A percentile compares a stretch with the other conserved stretches of the same genome.
Conservation (phyloP, 768 basidiomycete species). For the Tremella fuciformis region DNA sequence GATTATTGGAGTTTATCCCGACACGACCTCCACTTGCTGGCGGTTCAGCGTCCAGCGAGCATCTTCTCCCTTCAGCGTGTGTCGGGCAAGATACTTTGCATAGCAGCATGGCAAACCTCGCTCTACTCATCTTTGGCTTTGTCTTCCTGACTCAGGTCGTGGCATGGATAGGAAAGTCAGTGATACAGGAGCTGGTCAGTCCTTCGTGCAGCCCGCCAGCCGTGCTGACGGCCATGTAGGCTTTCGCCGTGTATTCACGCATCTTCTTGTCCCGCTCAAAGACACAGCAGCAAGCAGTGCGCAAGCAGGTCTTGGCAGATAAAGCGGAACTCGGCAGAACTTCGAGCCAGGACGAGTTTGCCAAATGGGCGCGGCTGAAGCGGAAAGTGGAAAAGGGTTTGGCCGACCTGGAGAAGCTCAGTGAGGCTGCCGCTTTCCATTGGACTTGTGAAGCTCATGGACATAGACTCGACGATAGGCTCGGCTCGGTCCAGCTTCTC, state of each 20-base stretch:
- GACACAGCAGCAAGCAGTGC: constrained; percentile 66
- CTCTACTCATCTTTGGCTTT: constrained; percentile 74
- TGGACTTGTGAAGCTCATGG: background rate
- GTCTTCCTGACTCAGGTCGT: constrained; percentile 80
- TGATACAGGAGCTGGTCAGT: constrained; percentile 75
- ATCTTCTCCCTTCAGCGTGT: too few relatives aligned
- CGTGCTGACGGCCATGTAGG: constrained; percentile 54
- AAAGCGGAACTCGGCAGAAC: constrained; percentile 85
- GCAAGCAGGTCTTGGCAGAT: constrained; percentile 70
- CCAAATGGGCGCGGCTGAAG: constrained; percentile 93
- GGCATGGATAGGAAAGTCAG: constrained; percentile 82
- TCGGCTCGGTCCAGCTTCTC: constrained; percentile 64
- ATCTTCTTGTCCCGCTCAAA: constrained; percentile 62
- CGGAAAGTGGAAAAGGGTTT: constrained; percentile 88
- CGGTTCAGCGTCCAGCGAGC: too few relatives aligned
- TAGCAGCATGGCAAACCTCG: constrained; percentile 54
- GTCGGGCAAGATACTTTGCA: too few relatives aligned
- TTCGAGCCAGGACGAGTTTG: constrained; percentile 94
- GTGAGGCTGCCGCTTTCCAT: constrained; percentile 54
- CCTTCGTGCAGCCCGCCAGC: background rate
- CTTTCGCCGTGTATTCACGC: constrained; percentile 67
- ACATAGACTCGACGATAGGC: constrained; percentile 65
- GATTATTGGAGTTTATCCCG: too few relatives aligned
- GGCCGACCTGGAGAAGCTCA: constrained; percentile 84
- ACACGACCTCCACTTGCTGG: too few relatives aligned